phyloP scores from a whole-genome alignment of 2,329 filamentous ascomycete species.

The Curvularia sp. region DNA sequence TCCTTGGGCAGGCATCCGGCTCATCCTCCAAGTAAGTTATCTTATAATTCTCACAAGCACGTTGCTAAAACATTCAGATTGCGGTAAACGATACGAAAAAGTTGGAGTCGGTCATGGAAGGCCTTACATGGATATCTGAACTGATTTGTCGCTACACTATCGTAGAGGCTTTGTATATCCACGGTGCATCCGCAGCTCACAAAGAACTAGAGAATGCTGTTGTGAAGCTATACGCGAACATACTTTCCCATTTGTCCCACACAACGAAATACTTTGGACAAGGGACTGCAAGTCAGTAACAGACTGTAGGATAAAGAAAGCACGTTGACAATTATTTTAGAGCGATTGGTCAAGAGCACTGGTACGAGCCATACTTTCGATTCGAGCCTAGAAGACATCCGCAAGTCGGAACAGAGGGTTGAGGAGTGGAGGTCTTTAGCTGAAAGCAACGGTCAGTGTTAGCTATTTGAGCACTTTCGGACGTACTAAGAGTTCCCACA shows the following conservation, averaged over 20 bases:
- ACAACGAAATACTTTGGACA: background rate
- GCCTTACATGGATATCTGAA: slow-evolving; percentile 17
- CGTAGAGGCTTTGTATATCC: slow-evolving; percentile 14
- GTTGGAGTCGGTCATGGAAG: slow-evolving; percentile 10
- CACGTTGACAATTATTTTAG: background rate
- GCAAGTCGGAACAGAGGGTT: background rate
- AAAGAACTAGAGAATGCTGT: background rate
- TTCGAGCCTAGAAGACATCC: background rate
- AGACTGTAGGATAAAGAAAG: background rate
- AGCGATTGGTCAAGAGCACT: background rate
- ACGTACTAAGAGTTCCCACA: background rate
- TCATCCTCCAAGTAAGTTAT: slow-evolving; percentile 41
- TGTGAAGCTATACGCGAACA: background rate
- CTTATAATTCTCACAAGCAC: background rate
- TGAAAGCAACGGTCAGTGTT: background rate
- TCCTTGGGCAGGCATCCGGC: slow-evolving; percentile 43
- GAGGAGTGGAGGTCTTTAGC: background rate
- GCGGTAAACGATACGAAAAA: background rate
- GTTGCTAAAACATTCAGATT: background rate
- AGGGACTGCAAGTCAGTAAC: background rate
- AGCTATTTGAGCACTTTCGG: background rate
- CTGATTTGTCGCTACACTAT: slow-evolving; percentile 21
- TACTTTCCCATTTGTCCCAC: background rate
- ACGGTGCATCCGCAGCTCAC: slow-evolving; percentile 7
- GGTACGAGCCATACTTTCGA: background rate